These are phyloP conservation scores for Ganoderma multipileum DNA, from an alignment of 1,284 basidiomycete species.

Conservation along the genomic window DNA sequence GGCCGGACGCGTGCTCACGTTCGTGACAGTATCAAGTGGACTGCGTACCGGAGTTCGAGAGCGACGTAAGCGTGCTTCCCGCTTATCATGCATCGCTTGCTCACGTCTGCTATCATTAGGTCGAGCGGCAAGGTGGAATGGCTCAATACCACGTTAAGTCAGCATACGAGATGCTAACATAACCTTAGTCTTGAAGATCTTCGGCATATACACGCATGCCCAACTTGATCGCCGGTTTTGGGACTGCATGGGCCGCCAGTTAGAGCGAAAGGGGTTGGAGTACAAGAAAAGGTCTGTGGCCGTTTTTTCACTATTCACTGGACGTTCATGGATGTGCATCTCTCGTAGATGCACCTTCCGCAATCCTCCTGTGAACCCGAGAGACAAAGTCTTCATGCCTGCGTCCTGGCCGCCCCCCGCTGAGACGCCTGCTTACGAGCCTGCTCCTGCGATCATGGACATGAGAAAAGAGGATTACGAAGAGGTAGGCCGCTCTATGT, in stretches of 20 bases:
- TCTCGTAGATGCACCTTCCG: slow-evolving; percentile 52
- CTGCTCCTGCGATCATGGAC: slow-evolving; percentile 29
- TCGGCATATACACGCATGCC: slow-evolving; percentile 68
- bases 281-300: slow-evolving; percentile 53
- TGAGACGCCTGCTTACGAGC: slow-evolving; percentile 18
- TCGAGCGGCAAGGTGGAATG: slow-evolving; percentile 59
- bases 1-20: background rate
- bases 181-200: slow-evolving; percentile 59
- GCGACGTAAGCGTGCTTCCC: slow-evolving; percentile 46
- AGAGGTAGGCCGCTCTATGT: slow-evolving; percentile 43
- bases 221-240: slow-evolving; percentile 62
- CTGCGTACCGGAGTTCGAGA: slow-evolving; percentile 58
- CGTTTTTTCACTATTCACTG: slow-evolving; percentile 3
- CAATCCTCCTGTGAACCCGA: slow-evolving; percentile 42
- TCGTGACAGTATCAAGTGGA: slow-evolving; percentile 66
- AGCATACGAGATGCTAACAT: background rate
- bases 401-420: slow-evolving; percentile 37
- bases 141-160: no score
- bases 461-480: slow-evolving; percentile 51
- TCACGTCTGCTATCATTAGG: slow-evolving; percentile 33
- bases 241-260: slow-evolving; percentile 60
- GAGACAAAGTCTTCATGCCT: slow-evolving; percentile 51
- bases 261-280: slow-evolving; percentile 58
- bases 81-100: background rate
- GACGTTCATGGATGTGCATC: slow-evolving; percentile 12